These are phyloP conservation scores for Ilyonectria mors-panacis DNA, from an alignment of 2,329 filamentous ascomycete species.

Conservation along the genomic window DNA sequence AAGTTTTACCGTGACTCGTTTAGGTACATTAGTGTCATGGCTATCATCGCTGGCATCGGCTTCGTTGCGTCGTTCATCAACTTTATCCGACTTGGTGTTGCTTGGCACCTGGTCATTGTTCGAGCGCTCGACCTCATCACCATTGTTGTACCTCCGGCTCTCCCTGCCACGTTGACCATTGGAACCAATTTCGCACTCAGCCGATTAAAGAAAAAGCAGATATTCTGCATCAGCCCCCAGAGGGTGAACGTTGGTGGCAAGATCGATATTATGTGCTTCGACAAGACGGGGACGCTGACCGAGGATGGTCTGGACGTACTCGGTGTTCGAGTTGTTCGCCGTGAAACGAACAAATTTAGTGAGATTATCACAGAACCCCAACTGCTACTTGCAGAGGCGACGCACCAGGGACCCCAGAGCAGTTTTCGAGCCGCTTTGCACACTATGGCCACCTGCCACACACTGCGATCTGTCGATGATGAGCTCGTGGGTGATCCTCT, in stretches of 20 bases:
- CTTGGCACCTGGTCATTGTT: constrained; percentile 92
- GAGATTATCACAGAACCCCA: constrained; percentile 80
- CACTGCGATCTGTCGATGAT: constrained; percentile 86
- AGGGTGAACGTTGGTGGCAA: constrained; percentile 97
- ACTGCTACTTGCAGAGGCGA: constrained; percentile 66
- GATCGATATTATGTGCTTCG: constrained; percentile 95
- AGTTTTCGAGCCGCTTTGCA: constrained; percentile 78
- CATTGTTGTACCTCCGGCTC: constrained; percentile 94
- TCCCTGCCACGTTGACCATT: constrained; percentile 95
- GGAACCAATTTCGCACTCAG: constrained; percentile 95
- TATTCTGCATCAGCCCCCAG: constrained; percentile 98
- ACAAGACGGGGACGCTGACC: constrained; percentile 98
- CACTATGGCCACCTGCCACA: constrained; percentile 98
- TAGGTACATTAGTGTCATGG: constrained; percentile 98
- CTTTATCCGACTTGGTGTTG: constrained; percentile 86
- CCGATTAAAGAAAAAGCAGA: constrained; percentile 88
- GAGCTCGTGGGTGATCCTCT: constrained; percentile 94
- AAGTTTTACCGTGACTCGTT: constrained; percentile 99
- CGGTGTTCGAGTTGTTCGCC: constrained; percentile 84
- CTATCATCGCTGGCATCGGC: constrained; percentile 83
- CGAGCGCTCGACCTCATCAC: constrained; percentile 96
- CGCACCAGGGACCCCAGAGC: constrained; percentile 48
- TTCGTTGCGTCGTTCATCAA: constrained; percentile 95
- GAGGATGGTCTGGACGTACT: constrained; percentile 96
- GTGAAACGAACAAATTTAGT: constrained; percentile 75